Base-by-base conservation (phyloP, 148 eudicot genomes). In the Rhododendron williamsianum region DNA sequence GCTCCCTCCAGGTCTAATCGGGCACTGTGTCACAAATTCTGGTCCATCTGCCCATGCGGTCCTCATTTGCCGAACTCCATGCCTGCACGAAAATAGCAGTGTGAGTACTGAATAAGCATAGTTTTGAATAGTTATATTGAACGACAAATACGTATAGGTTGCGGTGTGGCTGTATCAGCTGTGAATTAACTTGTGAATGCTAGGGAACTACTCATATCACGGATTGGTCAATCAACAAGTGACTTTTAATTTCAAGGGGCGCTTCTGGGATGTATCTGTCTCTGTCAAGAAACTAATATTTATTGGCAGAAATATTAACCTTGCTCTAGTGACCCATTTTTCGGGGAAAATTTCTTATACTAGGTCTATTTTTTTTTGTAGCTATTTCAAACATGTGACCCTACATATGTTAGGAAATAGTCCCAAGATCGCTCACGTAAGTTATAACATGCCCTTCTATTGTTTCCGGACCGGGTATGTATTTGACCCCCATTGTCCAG, bases 11-110 rank as follows among this genome's bases (percentile, higher is more conserved):
- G 98, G 99, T 51, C 93, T 89, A 41, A 97, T 97, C 0, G 99
- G 99, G 88, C 99, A 97, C n/a, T 97, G 99, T 6, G 99, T 97
- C 49, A 97, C 88, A 16, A 92, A 97, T 73, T 95, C 99, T 0
- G 99, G 99, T 21, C 99, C 99, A n/a, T 97, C 99, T 3, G 99
- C 98, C 99, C 99, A 97, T 9, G 92, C 98, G 0, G 98, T 95
- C 76, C 98, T 92, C 87, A 97, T 92, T 69, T 97, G 98, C 81
- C 99, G 85, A 25, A 97, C 87, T 0, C 99, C 98, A 76, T 97
- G 99, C 99, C 99, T 97, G 56, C 7, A 72, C 9, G 33, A 41
- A 56, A 45, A 43, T 35, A 60, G 33, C 7, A n/a, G 69, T 12
- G 81, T 12, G 19, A 71, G 73, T 71, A 33, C 73, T 12, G 38